phyloP scores from a whole-genome alignment of 2,329 filamentous ascomycete genomes.

The Xylariomycetidae sp. region DNA sequence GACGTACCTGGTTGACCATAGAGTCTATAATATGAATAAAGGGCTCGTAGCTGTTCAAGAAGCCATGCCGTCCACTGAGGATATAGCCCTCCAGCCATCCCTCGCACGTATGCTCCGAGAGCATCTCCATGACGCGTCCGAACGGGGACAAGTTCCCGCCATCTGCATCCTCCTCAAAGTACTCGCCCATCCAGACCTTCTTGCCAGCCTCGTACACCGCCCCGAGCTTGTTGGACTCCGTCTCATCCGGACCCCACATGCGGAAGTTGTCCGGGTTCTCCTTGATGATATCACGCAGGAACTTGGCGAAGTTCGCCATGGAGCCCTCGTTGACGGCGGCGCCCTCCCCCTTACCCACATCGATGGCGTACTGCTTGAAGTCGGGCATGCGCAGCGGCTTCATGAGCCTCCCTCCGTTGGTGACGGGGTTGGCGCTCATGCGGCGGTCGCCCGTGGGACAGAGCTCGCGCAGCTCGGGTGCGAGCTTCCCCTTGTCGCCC shows the following conservation, averaged over 20 bases:
- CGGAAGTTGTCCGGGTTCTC: conserved; percentile 64
- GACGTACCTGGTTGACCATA: conserved; percentile 67
- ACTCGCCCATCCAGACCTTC: conserved; percentile 76
- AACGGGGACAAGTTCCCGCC: conserved; percentile 64
- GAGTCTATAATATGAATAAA: conserved; percentile 80
- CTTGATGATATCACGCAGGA: conserved; percentile 61
- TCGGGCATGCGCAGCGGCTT: conserved; percentile 64
- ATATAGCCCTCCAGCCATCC: conserved; percentile 78
- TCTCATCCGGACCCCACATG: conserved; percentile 74
- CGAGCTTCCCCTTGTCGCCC: conserved; percentile 56
- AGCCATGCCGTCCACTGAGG: conserved; percentile 66
- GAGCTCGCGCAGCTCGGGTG: conserved; percentile 55
- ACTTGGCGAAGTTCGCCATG: conserved; percentile 64
- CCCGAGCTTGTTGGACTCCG: conserved; percentile 71
- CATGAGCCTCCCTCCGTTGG: conserved; percentile 63
- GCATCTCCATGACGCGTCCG: conserved; percentile 76
- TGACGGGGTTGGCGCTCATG: conserved; percentile 73
- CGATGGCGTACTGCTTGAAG: conserved; percentile 61
- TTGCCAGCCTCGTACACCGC: conserved; percentile 67
- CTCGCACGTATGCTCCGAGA: conserved; percentile 75
- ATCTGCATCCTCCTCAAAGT: conserved; percentile 68
- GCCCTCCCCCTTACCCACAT: conserved; percentile 56
- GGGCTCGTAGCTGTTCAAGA: conserved; percentile 77
- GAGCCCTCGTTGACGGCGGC: conserved; percentile 52
- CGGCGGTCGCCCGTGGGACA: conserved; percentile 59